phyloP scores from a whole-genome alignment of 345 rosid species.

The Xanthoceras sorbifolium region DNA sequence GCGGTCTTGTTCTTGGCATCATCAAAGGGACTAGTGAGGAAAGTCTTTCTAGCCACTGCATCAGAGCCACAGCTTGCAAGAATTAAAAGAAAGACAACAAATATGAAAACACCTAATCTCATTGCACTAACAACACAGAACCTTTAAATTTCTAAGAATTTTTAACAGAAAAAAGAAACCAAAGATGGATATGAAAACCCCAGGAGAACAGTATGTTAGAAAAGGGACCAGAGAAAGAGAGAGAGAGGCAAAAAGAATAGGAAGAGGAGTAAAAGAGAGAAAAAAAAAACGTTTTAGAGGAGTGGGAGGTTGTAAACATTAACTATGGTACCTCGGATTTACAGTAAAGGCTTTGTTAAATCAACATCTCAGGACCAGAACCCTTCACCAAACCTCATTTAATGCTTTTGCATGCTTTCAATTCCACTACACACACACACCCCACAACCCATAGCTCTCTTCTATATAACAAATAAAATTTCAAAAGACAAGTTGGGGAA shows the following conservation, averaged over 20 bases:
- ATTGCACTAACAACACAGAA: conserved; percentile 9
- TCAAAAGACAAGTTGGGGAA: background rate
- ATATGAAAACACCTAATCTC: conserved; percentile 26
- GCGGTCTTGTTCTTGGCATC: conserved; percentile 17
- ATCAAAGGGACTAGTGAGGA: background rate
- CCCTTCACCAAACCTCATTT: conserved; percentile 36
- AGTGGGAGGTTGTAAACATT: conserved; percentile 13
- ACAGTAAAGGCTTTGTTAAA: conserved; percentile 21
- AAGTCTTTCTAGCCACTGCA: conserved; percentile 23
- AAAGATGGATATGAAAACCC: background rate
- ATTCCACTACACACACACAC: background rate
- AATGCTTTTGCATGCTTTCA: conserved; percentile 17
- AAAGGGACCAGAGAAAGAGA: conserved; percentile 6
- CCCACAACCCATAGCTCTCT: background rate
- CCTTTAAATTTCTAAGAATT: background rate
- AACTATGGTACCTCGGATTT: conserved; percentile 28
- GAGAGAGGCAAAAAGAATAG: conserved; percentile 33
- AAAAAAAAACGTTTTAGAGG: background rate
- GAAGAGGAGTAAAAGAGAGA: background rate
- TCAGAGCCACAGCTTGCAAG: conserved; percentile 5
- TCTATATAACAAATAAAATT: background rate
- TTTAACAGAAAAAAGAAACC: background rate
- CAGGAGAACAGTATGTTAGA: background rate
- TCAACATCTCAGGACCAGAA: conserved; percentile 27
- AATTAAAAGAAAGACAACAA: conserved; percentile 16